Evolutionary conservation across 768 basidiomycete species (phyloP).

Genomic region (Russula griseocarnosa): DNA sequence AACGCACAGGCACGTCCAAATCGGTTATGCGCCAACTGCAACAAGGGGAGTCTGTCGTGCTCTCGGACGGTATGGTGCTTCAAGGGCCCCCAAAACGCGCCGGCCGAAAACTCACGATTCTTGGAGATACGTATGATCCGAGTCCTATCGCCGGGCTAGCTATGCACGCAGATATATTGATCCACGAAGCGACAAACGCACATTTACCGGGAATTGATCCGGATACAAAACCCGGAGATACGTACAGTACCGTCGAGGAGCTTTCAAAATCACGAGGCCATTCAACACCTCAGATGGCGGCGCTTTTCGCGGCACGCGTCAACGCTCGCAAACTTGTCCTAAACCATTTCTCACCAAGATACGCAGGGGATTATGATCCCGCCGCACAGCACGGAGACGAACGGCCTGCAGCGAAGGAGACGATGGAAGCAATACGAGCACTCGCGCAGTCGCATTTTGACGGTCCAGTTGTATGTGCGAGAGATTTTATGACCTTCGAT

Average conservation of each 20-base stretch:
- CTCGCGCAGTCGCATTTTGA: slow-evolving; percentile 54
- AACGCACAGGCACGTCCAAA: slow-evolving; percentile 66
- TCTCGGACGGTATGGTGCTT: slow-evolving; percentile 70
- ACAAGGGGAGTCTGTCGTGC: slow-evolving; percentile 55
- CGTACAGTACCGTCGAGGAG: slow-evolving; percentile 55
- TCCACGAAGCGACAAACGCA: slow-evolving; percentile 91
- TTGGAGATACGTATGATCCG: slow-evolving; percentile 84
- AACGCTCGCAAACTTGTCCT: slow-evolving; percentile 60
- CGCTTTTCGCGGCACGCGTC: slow-evolving; percentile 65
- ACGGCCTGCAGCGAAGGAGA: slow-evolving; percentile 36
- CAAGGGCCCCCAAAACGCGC: slow-evolving; percentile 59
- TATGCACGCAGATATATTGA: slow-evolving; percentile 61
- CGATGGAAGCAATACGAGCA: slow-evolving; percentile 60
- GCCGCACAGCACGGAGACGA: slow-evolving; percentile 37
- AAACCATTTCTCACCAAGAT: slow-evolving; percentile 84
- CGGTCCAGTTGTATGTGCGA: slow-evolving; percentile 61
- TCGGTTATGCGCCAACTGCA: slow-evolving; percentile 63
- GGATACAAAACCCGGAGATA: slow-evolving; percentile 55
- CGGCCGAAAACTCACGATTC: slow-evolving; percentile 73
- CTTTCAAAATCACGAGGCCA: slow-evolving; percentile 76
- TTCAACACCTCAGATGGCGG: slow-evolving; percentile 90
- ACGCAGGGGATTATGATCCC: slow-evolving; percentile 60
- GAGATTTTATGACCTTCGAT: slow-evolving; percentile 71
- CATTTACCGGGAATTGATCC: slow-evolving; percentile 64
- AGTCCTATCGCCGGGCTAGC: slow-evolving; percentile 61